Evolutionary conservation across 2,329 filamentous ascomycete genomes (phyloP).

Genomic region (Verticillium zaregamsianum): DNA sequence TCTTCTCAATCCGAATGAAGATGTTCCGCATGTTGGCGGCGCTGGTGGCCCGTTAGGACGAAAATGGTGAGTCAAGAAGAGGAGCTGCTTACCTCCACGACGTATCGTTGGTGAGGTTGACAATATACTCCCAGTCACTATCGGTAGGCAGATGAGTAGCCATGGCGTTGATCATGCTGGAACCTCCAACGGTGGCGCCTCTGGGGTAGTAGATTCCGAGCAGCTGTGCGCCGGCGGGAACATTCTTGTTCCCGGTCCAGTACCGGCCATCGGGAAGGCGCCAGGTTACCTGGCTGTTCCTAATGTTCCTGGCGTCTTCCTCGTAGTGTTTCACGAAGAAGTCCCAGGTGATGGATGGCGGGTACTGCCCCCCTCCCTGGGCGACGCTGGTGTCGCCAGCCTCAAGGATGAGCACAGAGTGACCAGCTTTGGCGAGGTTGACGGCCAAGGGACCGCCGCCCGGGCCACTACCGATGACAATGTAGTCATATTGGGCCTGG

Average conservation of each 20-base stretch:
- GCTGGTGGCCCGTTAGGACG: not conserved
- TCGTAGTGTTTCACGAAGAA: slow-evolving; percentile 16
- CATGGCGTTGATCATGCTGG: slow-evolving; percentile 32
- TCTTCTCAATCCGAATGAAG: slow-evolving; percentile 41
- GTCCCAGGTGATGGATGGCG: slow-evolving; percentile 12
- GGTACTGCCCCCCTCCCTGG: slow-evolving; percentile 9
- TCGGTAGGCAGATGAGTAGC: slow-evolving; percentile 45
- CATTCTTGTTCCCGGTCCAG: slow-evolving; percentile 8
- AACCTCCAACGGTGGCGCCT: slow-evolving; percentile 20
- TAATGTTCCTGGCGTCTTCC: slow-evolving; percentile 10
- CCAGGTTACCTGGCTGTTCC: slow-evolving; percentile 13
- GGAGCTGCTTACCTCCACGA: slow-evolving; percentile 39
- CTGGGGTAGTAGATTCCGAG: slow-evolving; percentile 20
- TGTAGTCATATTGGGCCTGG: slow-evolving; percentile 43
- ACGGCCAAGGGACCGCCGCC: slow-evolving; percentile 51
- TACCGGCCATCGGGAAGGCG: slow-evolving; percentile 10
- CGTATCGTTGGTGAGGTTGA: slow-evolving; percentile 42
- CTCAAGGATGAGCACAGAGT: slow-evolving; percentile 52
- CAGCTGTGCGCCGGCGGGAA: not conserved
- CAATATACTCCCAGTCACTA: slow-evolving; percentile 45
- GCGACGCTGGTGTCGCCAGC: slow-evolving; percentile 37
- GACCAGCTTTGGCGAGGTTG: slow-evolving; percentile 49
- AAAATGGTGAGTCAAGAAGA: not conserved
- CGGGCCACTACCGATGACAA: slow-evolving; percentile 53
- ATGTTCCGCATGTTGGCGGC: slow-evolving; percentile 41